Base-by-base conservation (phyloP, 1,284 basidiomycete genomes). In the Cutaneotrichosporon sp. region DNA sequence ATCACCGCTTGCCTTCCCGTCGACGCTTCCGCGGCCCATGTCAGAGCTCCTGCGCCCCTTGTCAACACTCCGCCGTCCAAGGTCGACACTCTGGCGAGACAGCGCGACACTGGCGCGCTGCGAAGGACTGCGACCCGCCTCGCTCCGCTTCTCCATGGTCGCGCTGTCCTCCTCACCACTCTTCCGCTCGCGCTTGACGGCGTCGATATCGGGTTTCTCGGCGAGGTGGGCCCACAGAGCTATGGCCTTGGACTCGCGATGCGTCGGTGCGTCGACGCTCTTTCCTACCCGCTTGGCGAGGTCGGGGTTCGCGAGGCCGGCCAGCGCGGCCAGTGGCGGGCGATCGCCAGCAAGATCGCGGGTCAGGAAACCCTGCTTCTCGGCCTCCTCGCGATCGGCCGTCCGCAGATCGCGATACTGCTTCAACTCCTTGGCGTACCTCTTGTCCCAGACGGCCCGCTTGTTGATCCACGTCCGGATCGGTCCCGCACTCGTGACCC, bases 391-490 rank as follows among this genome's bases (percentile, higher is more conserved):
- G 49, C 75, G 60, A 61, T 81, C 79, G 0, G 58, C 56, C 2
- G 11, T 26, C 30, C 71, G 73, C 42, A 76, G 60, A 21, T 69
- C 65, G 16, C 76, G 69, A 67, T 65, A 80, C 62, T 78, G 71
- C 14, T 62, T 63, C 36, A 79, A 69, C 1, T 73, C 71, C 9
- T 67, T 68, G 0, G 64, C 47, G 56, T 73, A 80, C 63, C 76
- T 78, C 9, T 63, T 47, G 60, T 81, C 80, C 73, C 74, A 80
- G 51, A 76, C 68, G 5, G 63, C 64, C 13, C 79, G 66, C 51
- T 71, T 76, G 30, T 61, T 65, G 4, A 80, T 62, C 80, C 80
- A 81, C 36, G 73, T 76, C 32, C 70, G 69, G 26, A 81, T 72
- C 1, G 78, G 76, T 1, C 78, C 79, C 6, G 72, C 67, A 0